A percentile compares a stretch with the other conserved stretches of the same genome.
Conservation (phyloP, 352 stramenopile genomes). For the Phytopythium litorale region DNA sequence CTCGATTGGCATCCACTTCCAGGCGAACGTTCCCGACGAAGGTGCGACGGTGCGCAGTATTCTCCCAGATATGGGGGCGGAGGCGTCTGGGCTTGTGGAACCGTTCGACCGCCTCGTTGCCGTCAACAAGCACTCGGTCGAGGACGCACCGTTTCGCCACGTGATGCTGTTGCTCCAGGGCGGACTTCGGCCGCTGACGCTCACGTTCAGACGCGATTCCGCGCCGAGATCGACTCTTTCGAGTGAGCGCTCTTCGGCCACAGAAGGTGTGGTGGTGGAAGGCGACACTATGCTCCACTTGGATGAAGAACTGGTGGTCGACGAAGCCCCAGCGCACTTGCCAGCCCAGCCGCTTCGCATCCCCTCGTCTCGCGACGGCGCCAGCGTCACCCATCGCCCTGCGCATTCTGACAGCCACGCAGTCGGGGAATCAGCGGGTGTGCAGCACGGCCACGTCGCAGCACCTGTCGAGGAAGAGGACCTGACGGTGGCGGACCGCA, state of each 20-base stretch:
- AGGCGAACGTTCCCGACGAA: slow-evolving; percentile 64
- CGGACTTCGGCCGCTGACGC: slow-evolving; percentile 64
- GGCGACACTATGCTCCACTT: slow-evolving; percentile 16
- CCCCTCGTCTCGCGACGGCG: slow-evolving; percentile 2
- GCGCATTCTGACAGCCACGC: neutral
- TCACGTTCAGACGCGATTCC: slow-evolving; percentile 64
- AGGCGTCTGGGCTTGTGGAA: slow-evolving; percentile 37
- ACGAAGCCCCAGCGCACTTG: slow-evolving; percentile 22
- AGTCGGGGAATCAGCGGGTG: neutral
- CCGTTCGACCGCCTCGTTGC: slow-evolving; percentile 68
- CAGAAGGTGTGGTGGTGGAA: neutral
- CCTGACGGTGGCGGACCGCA: slow-evolving; percentile 65
- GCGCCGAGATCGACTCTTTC: slow-evolving; percentile 2
- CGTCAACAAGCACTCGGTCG: slow-evolving; percentile 71
- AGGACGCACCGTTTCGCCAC: slow-evolving; percentile 68
- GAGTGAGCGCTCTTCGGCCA: neutral
- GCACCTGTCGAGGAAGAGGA: slow-evolving; percentile 24
- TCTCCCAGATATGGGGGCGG: slow-evolving; percentile 55
- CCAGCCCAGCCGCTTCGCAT: slow-evolving; percentile 21
- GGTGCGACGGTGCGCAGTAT: slow-evolving; percentile 61
- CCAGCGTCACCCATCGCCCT: neutral
- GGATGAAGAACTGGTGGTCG: slow-evolving; percentile 58
- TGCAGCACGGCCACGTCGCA: neutral
- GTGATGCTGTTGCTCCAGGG: slow-evolving; percentile 81
- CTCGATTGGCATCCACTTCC: slow-evolving; percentile 79